phyloP scores from a whole-genome alignment of 345 rosid genomes.

The Citrus sp. region DNA sequence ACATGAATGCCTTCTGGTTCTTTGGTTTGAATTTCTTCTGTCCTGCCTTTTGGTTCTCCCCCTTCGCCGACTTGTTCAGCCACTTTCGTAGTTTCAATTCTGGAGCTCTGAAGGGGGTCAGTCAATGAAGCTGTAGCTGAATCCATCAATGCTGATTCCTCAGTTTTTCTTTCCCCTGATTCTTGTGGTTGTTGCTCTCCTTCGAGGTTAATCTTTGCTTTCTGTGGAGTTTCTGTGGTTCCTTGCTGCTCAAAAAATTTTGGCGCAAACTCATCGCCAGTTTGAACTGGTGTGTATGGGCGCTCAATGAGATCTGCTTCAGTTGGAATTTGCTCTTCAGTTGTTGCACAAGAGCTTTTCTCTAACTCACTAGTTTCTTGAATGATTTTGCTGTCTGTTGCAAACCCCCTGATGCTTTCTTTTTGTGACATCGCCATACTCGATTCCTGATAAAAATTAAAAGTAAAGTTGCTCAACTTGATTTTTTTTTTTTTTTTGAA shows the following conservation, averaged over 20 bases:
- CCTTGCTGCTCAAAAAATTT: slow-evolving; percentile 19
- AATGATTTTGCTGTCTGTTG: slow-evolving; percentile 17
- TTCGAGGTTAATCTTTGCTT: slow-evolving; percentile 21
- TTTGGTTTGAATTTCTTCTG: slow-evolving; percentile 18
- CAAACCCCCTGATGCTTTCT: slow-evolving; percentile 7
- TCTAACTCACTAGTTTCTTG: slow-evolving; percentile 22
- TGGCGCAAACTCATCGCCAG: slow-evolving; percentile 18
- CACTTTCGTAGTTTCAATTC: slow-evolving; percentile 20
- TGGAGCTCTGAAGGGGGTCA: slow-evolving; percentile 41
- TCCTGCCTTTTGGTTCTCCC: slow-evolving; percentile 18
- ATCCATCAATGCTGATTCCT: slow-evolving; percentile 25
- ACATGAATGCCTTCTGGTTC: slow-evolving; percentile 21
- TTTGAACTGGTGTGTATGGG: slow-evolving; percentile 14
- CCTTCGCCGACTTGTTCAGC: slow-evolving; percentile 20
- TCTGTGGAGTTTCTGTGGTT: slow-evolving; percentile 21
- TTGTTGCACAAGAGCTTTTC: slow-evolving; percentile 16
- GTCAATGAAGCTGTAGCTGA: slow-evolving; percentile 37
- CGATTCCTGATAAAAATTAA: slow-evolving; percentile 33
- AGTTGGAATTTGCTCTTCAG: slow-evolving; percentile 23
- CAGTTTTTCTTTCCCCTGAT: slow-evolving; percentile 15
- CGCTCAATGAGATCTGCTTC: slow-evolving; percentile 22
- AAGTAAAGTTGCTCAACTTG: slow-evolving; percentile 7
- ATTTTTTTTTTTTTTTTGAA: background rate
- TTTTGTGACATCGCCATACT: slow-evolving; percentile 14
- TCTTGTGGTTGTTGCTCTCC: slow-evolving; percentile 14